These are phyloP conservation scores for Entamoeba histolytica DNA, from an alignment of 208 protist species.

Conservation along the genomic window DNA sequence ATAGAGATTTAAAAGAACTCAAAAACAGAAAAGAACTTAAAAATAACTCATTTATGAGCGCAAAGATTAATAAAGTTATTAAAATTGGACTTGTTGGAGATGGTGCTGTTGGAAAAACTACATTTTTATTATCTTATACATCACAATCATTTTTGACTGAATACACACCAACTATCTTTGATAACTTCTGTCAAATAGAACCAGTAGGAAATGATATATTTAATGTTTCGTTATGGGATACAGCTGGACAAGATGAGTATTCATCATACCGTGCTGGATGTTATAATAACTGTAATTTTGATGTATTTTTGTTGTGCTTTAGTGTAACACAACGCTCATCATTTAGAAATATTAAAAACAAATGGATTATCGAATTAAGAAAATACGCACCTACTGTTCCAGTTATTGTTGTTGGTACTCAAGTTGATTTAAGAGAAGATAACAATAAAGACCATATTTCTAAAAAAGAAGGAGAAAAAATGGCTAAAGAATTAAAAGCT, in stretches of 20 bases:
- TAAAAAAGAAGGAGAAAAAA: background rate
- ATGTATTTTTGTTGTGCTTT: background rate
- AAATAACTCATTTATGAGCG: background rate
- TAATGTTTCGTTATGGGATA: slow-evolving; percentile 11
- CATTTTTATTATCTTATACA: background rate
- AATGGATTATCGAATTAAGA: background rate
- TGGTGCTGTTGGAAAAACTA: background rate
- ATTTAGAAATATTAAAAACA: background rate
- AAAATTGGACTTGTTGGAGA: background rate
- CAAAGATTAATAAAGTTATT: background rate
- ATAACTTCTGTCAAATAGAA: background rate
- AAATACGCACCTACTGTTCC: background rate
- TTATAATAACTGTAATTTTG: background rate
- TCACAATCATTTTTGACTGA: background rate
- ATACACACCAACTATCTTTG: background rate
- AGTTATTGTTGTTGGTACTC: background rate
- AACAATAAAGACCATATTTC: background rate
- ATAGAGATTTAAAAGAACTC: too few species aligned
- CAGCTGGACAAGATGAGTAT: slow-evolving; percentile 48
- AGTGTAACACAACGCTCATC: background rate
- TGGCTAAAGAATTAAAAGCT: background rate
- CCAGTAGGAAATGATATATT: background rate
- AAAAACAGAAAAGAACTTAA: too few species aligned
- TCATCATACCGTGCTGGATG: slow-evolving; percentile 9
- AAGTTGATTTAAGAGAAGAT: background rate